Evolutionary conservation across 345 rosid genomes (phyloP).

Genomic region (Nasturtium officinale): DNA sequence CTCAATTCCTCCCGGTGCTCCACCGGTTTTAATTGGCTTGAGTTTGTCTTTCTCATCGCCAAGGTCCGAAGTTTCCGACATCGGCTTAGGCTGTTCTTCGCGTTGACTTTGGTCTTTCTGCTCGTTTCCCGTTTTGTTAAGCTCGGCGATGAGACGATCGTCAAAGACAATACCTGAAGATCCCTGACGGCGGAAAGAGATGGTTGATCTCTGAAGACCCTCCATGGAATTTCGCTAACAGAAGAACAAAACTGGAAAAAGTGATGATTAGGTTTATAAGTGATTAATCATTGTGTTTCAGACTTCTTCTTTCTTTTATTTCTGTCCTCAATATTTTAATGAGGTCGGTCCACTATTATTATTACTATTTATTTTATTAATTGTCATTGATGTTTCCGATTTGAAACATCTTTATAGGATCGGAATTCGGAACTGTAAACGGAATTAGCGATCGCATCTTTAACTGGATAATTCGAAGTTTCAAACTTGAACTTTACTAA

Average conservation of each 20-base stretch:
- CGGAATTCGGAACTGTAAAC: neutral
- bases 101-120: conserved; percentile 41
- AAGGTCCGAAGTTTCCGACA: conserved; percentile 40
- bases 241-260: neutral
- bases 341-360: conserved; percentile 32
- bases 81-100: conserved; percentile 34
- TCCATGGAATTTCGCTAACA: conserved; percentile 54
- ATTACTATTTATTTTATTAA: conserved; percentile 1
- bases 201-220: conserved; percentile 85
- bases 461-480: neutral
- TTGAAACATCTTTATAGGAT: neutral
- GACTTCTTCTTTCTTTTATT: conserved; percentile 10
- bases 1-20: conserved; percentile 46
- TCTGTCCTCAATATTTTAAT: conserved; percentile 26
- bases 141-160: conserved; percentile 66
- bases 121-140: conserved; percentile 44
- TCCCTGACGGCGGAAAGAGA: conserved; percentile 90
- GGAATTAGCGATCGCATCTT: neutral
- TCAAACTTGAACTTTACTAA: neutral
- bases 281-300: conserved; percentile 42
- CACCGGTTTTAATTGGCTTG: conserved; percentile 46
- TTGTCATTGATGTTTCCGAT: conserved; percentile 20
- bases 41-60: conserved; percentile 46
- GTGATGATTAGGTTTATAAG: conserved; percentile 33
- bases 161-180: conserved; percentile 94